Conservation (phyloP, 176 grass and related monocot genomes). For the barley (Hordeum vulgare) region MorexV3_pseudomolecules_assembly NC_058519.1:625882137-625882636, state of each 20-base stretch:
- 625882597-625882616: conserved; percentile 17
- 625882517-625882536: conserved; percentile 11
- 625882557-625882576: conserved; percentile 4
- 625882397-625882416: not conserved
- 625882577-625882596: conserved; percentile 17
- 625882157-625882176: not conserved
- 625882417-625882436: not conserved
- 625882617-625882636: conserved; percentile 35
- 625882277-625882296: conserved; percentile 20
- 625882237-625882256: not conserved
- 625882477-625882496: conserved; percentile 17
- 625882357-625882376: conserved; percentile 10
- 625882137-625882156: not conserved
- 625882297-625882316: conserved; percentile 12
- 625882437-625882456: not conserved
- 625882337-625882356: conserved; percentile 1
- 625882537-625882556: not conserved
- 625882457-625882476: not conserved
- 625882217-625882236: not conserved
- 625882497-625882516: conserved; percentile 9
- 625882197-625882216: not conserved
- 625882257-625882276: not conserved
- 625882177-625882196: not conserved
- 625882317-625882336: not conserved
- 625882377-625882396: not conserved